Base-by-base conservation (phyloP, 2,329 filamentous ascomycete species). In the Fusarium sp. region DNA sequence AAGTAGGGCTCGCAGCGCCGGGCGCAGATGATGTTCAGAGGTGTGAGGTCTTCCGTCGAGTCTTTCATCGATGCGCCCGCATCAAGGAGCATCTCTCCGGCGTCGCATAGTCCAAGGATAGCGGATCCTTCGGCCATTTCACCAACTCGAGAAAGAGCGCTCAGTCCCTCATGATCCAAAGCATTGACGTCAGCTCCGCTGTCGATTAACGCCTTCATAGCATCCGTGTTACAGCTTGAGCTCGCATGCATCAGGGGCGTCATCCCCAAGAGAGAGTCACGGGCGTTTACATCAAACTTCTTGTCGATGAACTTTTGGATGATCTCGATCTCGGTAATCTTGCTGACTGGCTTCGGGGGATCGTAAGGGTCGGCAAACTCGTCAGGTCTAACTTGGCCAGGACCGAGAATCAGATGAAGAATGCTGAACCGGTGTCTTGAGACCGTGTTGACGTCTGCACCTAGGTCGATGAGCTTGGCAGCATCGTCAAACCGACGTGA, bases 221-320 rank as follows among this genome's bases (percentile, higher is more conserved):
- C 76, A 13, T 68, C 66, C 20, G 76, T 66, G 48, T 79, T 79
- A 59, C 77, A 79, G 65, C 70, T 78, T 6, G 77, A 71, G 65
- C 77, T 78, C 14, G 77, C 77, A 10, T 79, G 75, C 77, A 79
- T 79, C 37, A 79, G 59, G 2, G 77, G 77, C 7, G 77, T 79
- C 77, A 79, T 79, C n/a, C 77, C 77, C 10, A 78, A 54, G 18
- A 79, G 58, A 20, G 73, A 69, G 61, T 79, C 77, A 20, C 73
- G 68, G n/a, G 76, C 71, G 35, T 79, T 70, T 14, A 79, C 75
- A 34, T 79, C 76, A 6, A 79, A 78, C 8, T 77, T 77, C 54
- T 73, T 76, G 58, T 70, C 64, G 14, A 79, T 68, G 18, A 79
- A 76, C 5, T 78, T 79, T 39, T 68, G 39, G 32, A 79, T 78